These are phyloP conservation scores for Psidium guajava DNA, from an alignment of 345 rosid genomes.

Conservation along the genomic window DNA sequence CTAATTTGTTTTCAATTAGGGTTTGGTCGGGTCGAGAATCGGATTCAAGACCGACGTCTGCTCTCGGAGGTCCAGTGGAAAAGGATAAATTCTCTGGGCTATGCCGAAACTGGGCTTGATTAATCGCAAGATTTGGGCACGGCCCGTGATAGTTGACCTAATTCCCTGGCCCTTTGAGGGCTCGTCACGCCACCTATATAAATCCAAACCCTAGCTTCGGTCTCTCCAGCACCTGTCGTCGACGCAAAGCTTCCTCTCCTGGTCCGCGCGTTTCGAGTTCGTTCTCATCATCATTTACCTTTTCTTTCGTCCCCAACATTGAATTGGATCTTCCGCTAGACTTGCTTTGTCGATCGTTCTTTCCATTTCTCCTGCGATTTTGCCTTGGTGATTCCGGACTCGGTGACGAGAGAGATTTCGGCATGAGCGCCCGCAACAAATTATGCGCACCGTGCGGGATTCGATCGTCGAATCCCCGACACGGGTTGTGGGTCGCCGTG, in stretches of 20 bases:
- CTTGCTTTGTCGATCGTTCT: background rate
- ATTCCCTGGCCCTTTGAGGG: background rate
- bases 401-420: background rate
- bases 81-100: background rate
- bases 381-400: background rate
- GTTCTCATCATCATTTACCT: background rate
- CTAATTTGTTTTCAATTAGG: background rate
- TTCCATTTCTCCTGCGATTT: background rate
- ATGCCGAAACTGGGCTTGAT: background rate
- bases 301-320: background rate
- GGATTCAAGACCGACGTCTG: background rate
- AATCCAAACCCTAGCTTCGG: background rate
- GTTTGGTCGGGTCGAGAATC: background rate
- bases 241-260: background rate
- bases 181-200: background rate
- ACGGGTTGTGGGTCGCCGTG: conserved; percentile 24
- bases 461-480: background rate
- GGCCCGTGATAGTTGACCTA: background rate
- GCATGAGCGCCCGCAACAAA: conserved; percentile 17
- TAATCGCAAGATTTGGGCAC: background rate
- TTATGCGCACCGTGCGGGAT: conserved; percentile 20
- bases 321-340: background rate
- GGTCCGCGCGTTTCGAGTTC: background rate
- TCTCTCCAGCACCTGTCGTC: background rate
- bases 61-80: background rate